Conservation (phyloP, 2,329 filamentous ascomycete genomes). For the Trichoderma breve region DNA sequence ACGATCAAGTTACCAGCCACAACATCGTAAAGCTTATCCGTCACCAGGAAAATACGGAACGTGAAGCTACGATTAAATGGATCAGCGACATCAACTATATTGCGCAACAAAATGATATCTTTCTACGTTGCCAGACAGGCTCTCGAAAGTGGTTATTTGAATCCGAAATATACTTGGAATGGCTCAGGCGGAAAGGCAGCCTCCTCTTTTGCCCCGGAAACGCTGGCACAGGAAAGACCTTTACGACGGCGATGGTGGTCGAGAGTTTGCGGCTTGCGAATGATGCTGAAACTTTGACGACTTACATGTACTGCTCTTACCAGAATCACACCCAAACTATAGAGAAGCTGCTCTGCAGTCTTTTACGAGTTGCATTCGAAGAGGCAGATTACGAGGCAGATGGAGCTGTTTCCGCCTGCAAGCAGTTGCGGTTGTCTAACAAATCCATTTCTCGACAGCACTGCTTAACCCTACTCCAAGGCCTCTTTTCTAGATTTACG, state of each 20-base stretch:
- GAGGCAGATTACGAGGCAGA: background rate
- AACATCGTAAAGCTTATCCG: background rate
- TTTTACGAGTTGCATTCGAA: background rate
- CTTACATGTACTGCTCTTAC: background rate
- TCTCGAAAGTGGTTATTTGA: background rate
- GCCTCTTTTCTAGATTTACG: background rate
- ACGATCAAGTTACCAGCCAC: background rate
- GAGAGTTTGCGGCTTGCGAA: background rate
- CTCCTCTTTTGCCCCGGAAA: background rate
- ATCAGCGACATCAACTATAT: background rate
- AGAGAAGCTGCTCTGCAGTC: background rate
- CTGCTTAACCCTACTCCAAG: background rate
- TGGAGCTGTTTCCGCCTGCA: background rate
- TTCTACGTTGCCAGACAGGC: background rate
- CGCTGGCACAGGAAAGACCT: background rate
- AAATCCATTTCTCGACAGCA: background rate
- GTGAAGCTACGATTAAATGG: background rate
- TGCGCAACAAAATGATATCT: background rate
- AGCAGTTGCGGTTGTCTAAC: background rate
- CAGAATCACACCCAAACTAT: background rate
- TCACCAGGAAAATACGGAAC: background rate
- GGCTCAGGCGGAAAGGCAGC: background rate
- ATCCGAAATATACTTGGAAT: background rate
- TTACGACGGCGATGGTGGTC: background rate
- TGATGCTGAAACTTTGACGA: background rate